Evolutionary conservation across 441 rosid species (phyloP), one percentile per base, ranked within the genome.

Genomic region (Arabidopsis lyrata): DNA sequence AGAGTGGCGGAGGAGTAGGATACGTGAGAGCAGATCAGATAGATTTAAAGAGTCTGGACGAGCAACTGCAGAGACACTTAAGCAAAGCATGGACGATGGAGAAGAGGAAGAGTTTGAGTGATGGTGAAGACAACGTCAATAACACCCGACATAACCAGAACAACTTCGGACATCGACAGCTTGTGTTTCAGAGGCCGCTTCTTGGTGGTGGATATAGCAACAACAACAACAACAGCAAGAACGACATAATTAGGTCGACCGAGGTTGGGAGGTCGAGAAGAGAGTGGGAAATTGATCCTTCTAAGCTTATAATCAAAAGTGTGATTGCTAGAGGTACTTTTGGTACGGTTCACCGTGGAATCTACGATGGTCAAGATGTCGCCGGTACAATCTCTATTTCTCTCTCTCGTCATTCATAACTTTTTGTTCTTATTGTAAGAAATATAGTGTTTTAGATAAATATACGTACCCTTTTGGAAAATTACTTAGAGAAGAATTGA

Each of bases 211-310:
- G 60, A 39, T 53, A 53, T 60, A 50, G 45, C 11, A 36, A 12
- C 10, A 60, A n/a, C 53, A 60, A n/a, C 53, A 67, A 50, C 34
- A 66, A 27, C 58, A 48, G 68, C 39, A 41, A 41, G 57, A 62
- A 50, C 48, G 41, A 70, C 61, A 79, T 65, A 49, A 63, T 15
- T 15, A 60, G 54, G 65, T 49, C 61, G 42, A 66, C 45, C 16
- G 77, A 41, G 55, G 78, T 59, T 27, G 73, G 31, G n/a, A 75
- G 64, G 42, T 63, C 79, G 24, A 87, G 90, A 58, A 87, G 84
- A 82, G 99, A 86, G 54, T 92, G 96, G 99, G 97, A 94, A 87
- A 89, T 94, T 82, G 97, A 94, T 70, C 92, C 95, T 64, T 82
- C 91, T 62, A 89, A 89, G 83, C 96, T 94, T 49, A 48, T 85